phyloP scores from a whole-genome alignment of 1,284 basidiomycete genomes.

The Ceratobasidium sp. region DNA sequence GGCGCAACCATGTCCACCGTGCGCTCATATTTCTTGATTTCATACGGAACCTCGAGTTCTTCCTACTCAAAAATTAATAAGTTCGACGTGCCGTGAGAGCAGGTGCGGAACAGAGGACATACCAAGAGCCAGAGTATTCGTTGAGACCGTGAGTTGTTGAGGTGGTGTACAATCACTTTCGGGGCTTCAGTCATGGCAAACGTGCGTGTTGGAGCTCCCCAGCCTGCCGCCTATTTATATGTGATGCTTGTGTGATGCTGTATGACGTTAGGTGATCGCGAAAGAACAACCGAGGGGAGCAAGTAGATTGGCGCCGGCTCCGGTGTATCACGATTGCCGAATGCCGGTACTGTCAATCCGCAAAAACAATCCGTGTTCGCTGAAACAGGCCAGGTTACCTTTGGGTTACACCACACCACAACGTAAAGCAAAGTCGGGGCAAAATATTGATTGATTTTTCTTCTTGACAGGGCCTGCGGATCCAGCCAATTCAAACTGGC shows the following conservation, averaged over 20 bases:
- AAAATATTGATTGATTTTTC: no score
- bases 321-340: neutral
- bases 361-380: no score
- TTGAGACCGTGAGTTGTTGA: constrained; percentile 40
- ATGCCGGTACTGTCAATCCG: neutral
- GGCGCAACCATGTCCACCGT: constrained; percentile 37
- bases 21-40: constrained; percentile 49
- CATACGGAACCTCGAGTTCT: constrained; percentile 49
- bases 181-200: constrained; percentile 39
- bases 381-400: no score
- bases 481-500: no score
- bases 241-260: neutral
- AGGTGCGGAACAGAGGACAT: constrained; percentile 40
- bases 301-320: constrained; percentile 4
- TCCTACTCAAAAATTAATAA: constrained; percentile 11
- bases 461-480: no score
- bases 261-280: neutral
- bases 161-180: constrained; percentile 48
- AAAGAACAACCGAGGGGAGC: neutral
- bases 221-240: neutral
- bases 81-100: neutral
- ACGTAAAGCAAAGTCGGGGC: no score
- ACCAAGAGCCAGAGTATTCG: constrained; percentile 61
- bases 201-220: neutral
- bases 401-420: no score